Percentiles rank a stretch among this genome's conserved stretches.
These are phyloP conservation scores for Mycena belliarum DNA, from an alignment of 768 basidiomycete genomes.

Conservation along the genomic window DNA sequence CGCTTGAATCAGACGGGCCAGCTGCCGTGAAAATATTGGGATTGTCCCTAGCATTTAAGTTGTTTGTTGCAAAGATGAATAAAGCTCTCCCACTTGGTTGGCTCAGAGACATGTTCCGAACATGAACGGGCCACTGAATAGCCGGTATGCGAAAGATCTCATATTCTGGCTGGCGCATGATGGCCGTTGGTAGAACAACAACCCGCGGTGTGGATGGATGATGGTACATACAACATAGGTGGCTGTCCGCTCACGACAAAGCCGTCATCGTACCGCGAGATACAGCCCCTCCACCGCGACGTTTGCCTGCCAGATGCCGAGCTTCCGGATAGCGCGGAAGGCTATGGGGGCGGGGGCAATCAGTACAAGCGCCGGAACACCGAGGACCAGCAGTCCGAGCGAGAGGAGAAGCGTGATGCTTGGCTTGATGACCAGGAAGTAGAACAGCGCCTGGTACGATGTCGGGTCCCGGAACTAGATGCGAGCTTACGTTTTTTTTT, in stretches of 20 bases:
- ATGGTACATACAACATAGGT: conserved; percentile 9
- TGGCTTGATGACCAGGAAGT: conserved; percentile 87
- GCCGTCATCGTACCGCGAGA: conserved; percentile 38
- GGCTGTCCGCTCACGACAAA: too few species aligned
- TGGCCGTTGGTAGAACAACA: too few species aligned
- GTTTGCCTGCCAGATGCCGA: conserved; percentile 85
- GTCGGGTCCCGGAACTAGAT: conserved; percentile 76
- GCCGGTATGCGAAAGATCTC: too few species aligned
- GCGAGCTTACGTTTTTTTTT: background rate
- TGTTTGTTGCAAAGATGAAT: too few species aligned
- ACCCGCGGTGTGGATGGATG: too few species aligned
- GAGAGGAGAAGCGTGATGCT: conserved; percentile 71
- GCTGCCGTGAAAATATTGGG: too few species aligned
- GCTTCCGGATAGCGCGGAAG: conserved; percentile 59
- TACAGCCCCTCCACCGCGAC: conserved; percentile 75
- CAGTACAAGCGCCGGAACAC: conserved; percentile 58
- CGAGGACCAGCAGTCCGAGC: conserved; percentile 53
- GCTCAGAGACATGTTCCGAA: too few species aligned
- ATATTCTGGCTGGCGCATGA: too few species aligned
- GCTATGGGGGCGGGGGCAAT: conserved; percentile 69
- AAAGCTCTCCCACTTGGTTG: too few species aligned
- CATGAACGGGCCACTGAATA: too few species aligned
- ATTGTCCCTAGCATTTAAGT: too few species aligned
- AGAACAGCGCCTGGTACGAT: conserved; percentile 84
- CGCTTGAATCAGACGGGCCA: too few species aligned